These are phyloP conservation scores for Mucor saturninus DNA, from an alignment of 371 early-diverging fungal genomes.

Conservation along the genomic window DNA sequence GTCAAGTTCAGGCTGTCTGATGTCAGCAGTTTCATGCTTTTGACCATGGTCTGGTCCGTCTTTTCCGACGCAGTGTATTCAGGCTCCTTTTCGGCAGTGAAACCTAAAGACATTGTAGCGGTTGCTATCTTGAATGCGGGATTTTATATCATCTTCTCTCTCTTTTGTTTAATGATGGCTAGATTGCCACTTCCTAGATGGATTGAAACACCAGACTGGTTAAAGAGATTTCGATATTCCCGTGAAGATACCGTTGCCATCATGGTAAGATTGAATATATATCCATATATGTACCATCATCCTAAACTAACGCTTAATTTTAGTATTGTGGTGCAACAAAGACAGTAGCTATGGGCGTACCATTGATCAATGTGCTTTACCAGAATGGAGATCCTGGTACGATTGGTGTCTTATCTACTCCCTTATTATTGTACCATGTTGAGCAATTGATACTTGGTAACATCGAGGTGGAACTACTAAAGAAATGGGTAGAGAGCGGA, in stretches of 20 bases:
- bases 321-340: conserved; percentile 78
- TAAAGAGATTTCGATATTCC: conserved; percentile 46
- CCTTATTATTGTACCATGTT: conserved; percentile 78
- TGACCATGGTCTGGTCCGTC: conserved; percentile 77
- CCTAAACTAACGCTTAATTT: not conserved
- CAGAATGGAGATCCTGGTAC: conserved; percentile 49
- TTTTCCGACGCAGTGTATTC: conserved; percentile 76
- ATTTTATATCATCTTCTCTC: conserved; percentile 54
- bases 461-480: conserved; percentile 35
- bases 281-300: not conserved
- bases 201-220: conserved; percentile 29
- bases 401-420: conserved; percentile 69
- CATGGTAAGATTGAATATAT: conserved; percentile 40
- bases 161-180: conserved; percentile 45
- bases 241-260: conserved; percentile 65
- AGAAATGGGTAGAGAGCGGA: conserved; percentile 31
- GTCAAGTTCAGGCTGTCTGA: conserved; percentile 60
- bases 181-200: conserved; percentile 47
- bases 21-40: conserved; percentile 61
- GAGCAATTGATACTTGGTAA: conserved; percentile 67
- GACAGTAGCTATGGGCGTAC: conserved; percentile 80
- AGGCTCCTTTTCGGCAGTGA: conserved; percentile 55
- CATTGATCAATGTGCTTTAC: conserved; percentile 76
- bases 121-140: conserved; percentile 59
- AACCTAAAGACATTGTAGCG: conserved; percentile 61